Evolutionary conservation across 2,329 filamentous ascomycete genomes (phyloP).

Genomic region (Orbilia javanica): DNA sequence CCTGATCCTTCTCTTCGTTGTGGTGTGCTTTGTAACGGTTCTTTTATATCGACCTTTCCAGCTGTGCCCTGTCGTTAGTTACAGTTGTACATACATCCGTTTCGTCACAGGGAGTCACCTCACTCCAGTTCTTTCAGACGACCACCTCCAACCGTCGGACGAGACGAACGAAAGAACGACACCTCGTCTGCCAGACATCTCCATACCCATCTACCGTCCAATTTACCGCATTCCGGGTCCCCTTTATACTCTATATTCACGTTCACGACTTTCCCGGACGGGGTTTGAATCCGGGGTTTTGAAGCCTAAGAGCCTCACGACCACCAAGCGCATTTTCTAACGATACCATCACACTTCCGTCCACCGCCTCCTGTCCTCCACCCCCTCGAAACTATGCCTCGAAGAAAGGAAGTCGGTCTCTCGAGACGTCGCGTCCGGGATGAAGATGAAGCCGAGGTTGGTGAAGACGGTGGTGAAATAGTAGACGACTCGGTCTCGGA

Average conservation of each 20-base stretch:
- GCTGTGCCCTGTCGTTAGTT: conserved; percentile 29
- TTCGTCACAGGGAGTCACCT: conserved; percentile 58
- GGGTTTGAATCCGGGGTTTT: background rate
- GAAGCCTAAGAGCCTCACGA: conserved; percentile 20
- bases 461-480: conserved; percentile 69
- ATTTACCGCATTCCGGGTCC: background rate
- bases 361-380: conserved; percentile 60
- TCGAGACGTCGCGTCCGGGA: conserved; percentile 78
- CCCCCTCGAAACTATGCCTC: conserved; percentile 67
- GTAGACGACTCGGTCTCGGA: conserved; percentile 77
- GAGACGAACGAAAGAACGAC: conserved; percentile 29
- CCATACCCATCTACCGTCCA: conserved; percentile 31
- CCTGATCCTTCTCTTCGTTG: conserved; percentile 48
- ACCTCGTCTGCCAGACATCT: conserved; percentile 2
- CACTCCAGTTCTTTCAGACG: conserved; percentile 56
- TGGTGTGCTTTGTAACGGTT: conserved; percentile 23
- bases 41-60: conserved; percentile 32
- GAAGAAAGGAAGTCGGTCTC: conserved; percentile 76
- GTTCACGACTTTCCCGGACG: conserved; percentile 16
- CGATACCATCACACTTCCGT: conserved; percentile 33
- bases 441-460: conserved; percentile 75
- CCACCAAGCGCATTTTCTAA: conserved; percentile 33
- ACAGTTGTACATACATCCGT: conserved; percentile 30
- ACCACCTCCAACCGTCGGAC: conserved; percentile 36
- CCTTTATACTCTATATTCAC: conserved; percentile 25